A percentile compares a stretch with the other conserved stretches of the same genome.
Evolutionary conservation across 192 early-diverging fungal genomes (phyloP).

Genomic region (Linnemannia hyalina): DNA sequence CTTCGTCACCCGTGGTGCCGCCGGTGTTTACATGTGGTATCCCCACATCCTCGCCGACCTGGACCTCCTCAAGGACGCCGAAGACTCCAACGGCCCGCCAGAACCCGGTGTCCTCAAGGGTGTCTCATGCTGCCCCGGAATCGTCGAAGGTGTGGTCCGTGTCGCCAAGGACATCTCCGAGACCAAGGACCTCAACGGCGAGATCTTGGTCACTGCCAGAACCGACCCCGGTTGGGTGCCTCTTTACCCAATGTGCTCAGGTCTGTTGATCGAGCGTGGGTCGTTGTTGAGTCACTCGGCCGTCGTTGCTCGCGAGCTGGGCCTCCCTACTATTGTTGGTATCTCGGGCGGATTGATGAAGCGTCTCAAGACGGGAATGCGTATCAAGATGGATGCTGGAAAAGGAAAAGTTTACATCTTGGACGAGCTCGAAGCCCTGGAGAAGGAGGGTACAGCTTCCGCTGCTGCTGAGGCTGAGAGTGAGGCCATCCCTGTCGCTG

Average conservation of each 20-base stretch:
- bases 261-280: constrained; percentile 56
- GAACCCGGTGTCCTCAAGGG: constrained; percentile 54
- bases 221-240: constrained; percentile 61
- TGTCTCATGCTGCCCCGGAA: constrained; percentile 54
- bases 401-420: constrained; percentile 54
- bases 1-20: constrained; percentile 49
- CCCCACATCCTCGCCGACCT: constrained; percentile 53
- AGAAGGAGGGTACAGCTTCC: constrained; percentile 21
- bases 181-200: constrained; percentile 42
- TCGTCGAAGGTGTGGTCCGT: constrained; percentile 52
- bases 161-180: constrained; percentile 51
- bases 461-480: not conserved
- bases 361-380: constrained; percentile 52
- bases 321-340: constrained; percentile 62
- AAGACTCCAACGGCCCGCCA: constrained; percentile 48
- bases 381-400: constrained; percentile 55
- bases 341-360: constrained; percentile 57
- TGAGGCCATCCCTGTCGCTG: not conserved
- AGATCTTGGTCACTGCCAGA: constrained; percentile 56
- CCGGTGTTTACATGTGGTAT: constrained; percentile 55
- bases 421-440: constrained; percentile 50
- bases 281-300: constrained; percentile 58
- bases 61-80: constrained; percentile 50
- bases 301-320: constrained; percentile 59
- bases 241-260: constrained; percentile 57